A percentile compares a stretch with the other conserved stretches of the same genome.
These are phyloP conservation scores for Leishmania turanica DNA, from an alignment of 208 protist genomes.

Conservation along the genomic window DNA sequence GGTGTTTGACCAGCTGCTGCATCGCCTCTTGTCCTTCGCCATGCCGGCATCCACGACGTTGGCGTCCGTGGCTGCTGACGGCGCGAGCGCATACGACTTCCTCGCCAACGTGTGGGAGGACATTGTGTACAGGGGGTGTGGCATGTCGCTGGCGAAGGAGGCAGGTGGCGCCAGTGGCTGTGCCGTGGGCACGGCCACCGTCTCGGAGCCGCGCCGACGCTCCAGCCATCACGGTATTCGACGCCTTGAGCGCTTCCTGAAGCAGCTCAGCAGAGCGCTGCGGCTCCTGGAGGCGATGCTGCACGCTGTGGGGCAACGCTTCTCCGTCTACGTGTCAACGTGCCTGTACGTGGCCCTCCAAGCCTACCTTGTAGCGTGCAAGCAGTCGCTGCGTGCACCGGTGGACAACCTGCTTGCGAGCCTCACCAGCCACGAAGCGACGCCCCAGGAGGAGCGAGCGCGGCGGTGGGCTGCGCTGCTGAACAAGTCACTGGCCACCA, in stretches of 20 bases:
- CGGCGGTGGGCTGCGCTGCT: constrained; percentile 31
- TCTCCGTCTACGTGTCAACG: constrained; percentile 61
- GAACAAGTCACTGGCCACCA: constrained; percentile 35
- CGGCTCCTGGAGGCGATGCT: constrained; percentile 70
- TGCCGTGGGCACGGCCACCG: neutral
- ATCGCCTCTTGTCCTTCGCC: constrained; percentile 66
- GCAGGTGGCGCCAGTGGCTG: neutral
- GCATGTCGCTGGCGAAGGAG: constrained; percentile 15
- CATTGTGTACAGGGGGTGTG: constrained; percentile 30
- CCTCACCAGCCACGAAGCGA: neutral
- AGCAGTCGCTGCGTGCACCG: constrained; percentile 45
- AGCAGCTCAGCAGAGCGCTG: constrained; percentile 59
- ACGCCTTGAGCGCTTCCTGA: constrained; percentile 60
- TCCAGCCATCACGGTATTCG: constrained; percentile 36
- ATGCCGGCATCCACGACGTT: constrained; percentile 25
- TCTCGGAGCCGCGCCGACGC: constrained; percentile 20
- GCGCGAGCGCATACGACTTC: constrained; percentile 21
- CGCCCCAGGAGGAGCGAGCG: constrained; percentile 15
- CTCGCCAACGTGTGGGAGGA: constrained; percentile 35
- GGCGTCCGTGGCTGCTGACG: neutral
- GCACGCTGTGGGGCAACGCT: constrained; percentile 64
- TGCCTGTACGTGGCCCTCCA: constrained; percentile 71
- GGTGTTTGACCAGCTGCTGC: constrained; percentile 72
- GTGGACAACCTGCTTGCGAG: constrained; percentile 28
- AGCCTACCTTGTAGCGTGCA: constrained; percentile 78